These are phyloP conservation scores for Remersonia thermophila DNA, from an alignment of 2,329 filamentous ascomycete genomes.

Conservation along the genomic window DNA sequence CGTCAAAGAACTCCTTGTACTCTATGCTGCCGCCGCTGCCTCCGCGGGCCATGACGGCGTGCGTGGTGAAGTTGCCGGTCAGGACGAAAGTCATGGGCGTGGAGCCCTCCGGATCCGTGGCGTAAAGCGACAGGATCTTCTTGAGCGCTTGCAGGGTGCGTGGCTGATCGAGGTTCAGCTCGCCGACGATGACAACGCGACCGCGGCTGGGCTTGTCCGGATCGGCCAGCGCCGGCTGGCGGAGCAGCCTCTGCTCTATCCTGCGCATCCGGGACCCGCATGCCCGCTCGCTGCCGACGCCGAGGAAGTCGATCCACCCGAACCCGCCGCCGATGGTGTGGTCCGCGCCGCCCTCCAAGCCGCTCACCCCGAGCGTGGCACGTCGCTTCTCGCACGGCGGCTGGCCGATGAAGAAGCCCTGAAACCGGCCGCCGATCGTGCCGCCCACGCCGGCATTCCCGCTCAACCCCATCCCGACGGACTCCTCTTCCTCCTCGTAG, in stretches of 20 bases:
- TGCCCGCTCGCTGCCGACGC: constrained; percentile 78
- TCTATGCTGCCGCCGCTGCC: constrained; percentile 74
- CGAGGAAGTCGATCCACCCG: constrained; percentile 94
- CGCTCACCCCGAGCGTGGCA: constrained; percentile 61
- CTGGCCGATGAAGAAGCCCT: constrained; percentile 81
- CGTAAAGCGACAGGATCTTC: constrained; percentile 66
- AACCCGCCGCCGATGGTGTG: constrained; percentile 67
- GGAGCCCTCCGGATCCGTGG: constrained; percentile 47
- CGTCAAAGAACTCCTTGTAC: constrained; percentile 94
- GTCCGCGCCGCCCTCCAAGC: constrained; percentile 43
- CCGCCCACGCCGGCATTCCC: constrained; percentile 75
- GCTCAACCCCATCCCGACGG: constrained; percentile 55
- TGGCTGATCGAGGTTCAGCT: constrained; percentile 76
- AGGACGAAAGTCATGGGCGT: constrained; percentile 71
- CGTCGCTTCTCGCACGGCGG: constrained; percentile 81
- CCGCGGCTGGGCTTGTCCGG: constrained; percentile 28
- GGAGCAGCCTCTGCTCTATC: constrained; percentile 58
- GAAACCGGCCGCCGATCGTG: constrained; percentile 81
- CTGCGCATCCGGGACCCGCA: constrained; percentile 72
- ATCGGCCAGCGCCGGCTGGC: constrained; percentile 23
- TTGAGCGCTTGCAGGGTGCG: constrained; percentile 69
- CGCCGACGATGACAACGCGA: constrained; percentile 64
- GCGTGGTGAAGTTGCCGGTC: constrained; percentile 68
- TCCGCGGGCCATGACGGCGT: constrained; percentile 53
- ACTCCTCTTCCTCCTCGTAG: constrained; percentile 87